A percentile compares a stretch with the other conserved stretches of the same genome.
Evolutionary conservation across 2,329 filamentous ascomycete genomes (phyloP).

Genomic region (Juglanconis juglandina): DNA sequence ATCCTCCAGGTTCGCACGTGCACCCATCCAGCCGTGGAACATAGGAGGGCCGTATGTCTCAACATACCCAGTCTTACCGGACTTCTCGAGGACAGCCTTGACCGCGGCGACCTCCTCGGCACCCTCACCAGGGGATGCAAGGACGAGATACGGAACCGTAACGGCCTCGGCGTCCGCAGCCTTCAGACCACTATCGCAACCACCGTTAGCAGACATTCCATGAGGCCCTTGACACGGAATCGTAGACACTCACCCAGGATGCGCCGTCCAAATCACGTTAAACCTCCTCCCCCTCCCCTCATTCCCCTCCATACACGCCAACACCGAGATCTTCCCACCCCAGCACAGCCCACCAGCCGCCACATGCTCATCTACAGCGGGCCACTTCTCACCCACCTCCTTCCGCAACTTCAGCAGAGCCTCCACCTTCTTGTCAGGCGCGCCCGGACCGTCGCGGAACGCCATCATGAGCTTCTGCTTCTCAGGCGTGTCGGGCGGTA

Average conservation of each 20-base stretch:
- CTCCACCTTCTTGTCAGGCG: slow-evolving; percentile 25
- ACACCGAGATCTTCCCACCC: slow-evolving; percentile 41
- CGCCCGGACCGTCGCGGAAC: slow-evolving; percentile 32
- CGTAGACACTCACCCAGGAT: slow-evolving; percentile 26
- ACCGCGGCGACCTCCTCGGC: slow-evolving; percentile 41
- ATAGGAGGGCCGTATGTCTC: slow-evolving; percentile 45
- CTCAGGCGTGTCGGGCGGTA: slow-evolving; percentile 42
- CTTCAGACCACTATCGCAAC: slow-evolving; percentile 30
- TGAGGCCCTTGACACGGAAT: neutral
- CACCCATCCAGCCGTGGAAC: slow-evolving; percentile 60
- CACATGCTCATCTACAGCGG: slow-evolving; percentile 36
- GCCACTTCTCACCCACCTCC: slow-evolving; percentile 31
- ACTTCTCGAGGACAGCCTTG: slow-evolving; percentile 38
- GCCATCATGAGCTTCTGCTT: slow-evolving; percentile 32
- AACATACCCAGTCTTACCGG: slow-evolving; percentile 38
- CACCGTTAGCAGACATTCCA: neutral
- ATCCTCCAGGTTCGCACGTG: slow-evolving; percentile 44
- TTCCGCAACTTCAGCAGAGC: slow-evolving; percentile 30
- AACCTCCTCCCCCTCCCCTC: slow-evolving; percentile 34
- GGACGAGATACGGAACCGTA: slow-evolving; percentile 44
- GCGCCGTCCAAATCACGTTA: slow-evolving; percentile 30
- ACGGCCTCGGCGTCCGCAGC: slow-evolving; percentile 40
- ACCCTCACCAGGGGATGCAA: slow-evolving; percentile 49
- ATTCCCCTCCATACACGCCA: slow-evolving; percentile 35
- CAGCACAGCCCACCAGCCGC: slow-evolving; percentile 48